Evolutionary conservation across 2,329 filamentous ascomycete species (phyloP).

Genomic region (Ophiostoma sp.): DNA sequence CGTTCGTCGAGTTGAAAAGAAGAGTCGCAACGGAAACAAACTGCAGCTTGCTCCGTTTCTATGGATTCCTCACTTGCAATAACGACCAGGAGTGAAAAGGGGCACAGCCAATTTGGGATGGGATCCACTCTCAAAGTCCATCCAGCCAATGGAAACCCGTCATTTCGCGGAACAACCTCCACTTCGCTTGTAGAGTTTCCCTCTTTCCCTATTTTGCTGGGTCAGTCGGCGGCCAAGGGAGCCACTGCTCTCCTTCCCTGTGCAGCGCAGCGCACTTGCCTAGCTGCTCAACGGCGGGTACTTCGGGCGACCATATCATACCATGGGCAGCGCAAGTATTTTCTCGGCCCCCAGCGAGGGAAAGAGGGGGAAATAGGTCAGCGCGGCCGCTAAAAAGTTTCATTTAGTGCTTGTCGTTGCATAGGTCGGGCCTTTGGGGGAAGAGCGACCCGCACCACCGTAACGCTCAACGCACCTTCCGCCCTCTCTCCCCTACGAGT

Average conservation of each 20-base stretch:
- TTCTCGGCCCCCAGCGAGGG: neutral
- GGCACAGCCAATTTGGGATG: constrained; percentile 12
- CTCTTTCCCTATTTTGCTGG: constrained; percentile 12
- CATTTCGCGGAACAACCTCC: constrained; percentile 4
- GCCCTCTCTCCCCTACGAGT: neutral
- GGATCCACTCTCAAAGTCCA: neutral
- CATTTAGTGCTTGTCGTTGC: neutral
- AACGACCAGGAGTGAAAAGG: constrained; percentile 2
- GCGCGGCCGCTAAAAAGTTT: constrained; percentile 14
- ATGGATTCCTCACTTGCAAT: constrained; percentile 5
- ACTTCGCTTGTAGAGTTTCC: constrained; percentile 19
- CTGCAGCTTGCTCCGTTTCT: neutral
- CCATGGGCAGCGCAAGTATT: neutral
- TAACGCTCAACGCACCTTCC: constrained; percentile 14
- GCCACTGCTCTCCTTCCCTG: neutral
- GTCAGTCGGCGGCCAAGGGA: neutral
- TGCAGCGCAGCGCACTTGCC: neutral
- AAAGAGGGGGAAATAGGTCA: neutral
- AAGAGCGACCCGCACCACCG: constrained; percentile 16
- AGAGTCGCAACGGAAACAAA: neutral
- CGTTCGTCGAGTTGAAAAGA: neutral
- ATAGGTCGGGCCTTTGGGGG: neutral
- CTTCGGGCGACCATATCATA: neutral
- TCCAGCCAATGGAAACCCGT: neutral
- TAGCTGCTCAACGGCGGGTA: neutral